Percentiles rank a stretch among this genome's conserved stretches.
Evolutionary conservation across 1,139 yeast genomes (phyloP).

Genomic region (Suhomyces taliae): DNA sequence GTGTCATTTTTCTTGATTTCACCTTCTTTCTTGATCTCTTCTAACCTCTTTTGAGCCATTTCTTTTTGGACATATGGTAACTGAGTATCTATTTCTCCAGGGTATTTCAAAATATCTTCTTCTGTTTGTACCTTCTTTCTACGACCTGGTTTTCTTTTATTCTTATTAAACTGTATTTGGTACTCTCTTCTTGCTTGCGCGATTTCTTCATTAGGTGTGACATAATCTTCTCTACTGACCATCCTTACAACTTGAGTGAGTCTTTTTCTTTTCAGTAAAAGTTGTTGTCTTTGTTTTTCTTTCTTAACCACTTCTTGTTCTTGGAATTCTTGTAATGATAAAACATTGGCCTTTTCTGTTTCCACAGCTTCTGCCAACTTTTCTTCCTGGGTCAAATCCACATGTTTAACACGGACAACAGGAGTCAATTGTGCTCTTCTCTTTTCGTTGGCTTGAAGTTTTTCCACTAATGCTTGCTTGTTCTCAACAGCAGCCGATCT

Average conservation of each 20-base stretch:
- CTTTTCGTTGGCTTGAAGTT: constrained; percentile 68
- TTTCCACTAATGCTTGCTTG: constrained; percentile 74
- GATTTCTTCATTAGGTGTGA: constrained; percentile 56
- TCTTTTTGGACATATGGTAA: constrained; percentile 36
- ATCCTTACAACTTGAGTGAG: constrained; percentile 57
- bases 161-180: constrained; percentile 30
- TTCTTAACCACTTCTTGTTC: constrained; percentile 85
- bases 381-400: constrained; percentile 80
- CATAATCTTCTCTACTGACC: constrained; percentile 39
- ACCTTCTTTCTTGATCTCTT: constrained; percentile 6
- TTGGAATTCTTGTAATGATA: constrained; percentile 71
- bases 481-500: constrained; percentile 78
- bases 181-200: constrained; percentile 40
- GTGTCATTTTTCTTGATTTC: constrained; percentile 2
- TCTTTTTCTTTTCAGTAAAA: constrained; percentile 62
- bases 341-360: constrained; percentile 75
- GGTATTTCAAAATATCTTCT: constrained; percentile 19
- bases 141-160: constrained; percentile 41
- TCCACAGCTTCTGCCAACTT: constrained; percentile 79
- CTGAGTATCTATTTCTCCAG: constrained; percentile 40
- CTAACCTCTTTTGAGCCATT: constrained; percentile 16
- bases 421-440: constrained; percentile 55
- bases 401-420: constrained; percentile 41
- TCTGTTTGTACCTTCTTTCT: constrained; percentile 26
- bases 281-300: constrained; percentile 70